Conservation (phyloP, 768 basidiomycete genomes). For the Tulasnella sp. region DNA sequence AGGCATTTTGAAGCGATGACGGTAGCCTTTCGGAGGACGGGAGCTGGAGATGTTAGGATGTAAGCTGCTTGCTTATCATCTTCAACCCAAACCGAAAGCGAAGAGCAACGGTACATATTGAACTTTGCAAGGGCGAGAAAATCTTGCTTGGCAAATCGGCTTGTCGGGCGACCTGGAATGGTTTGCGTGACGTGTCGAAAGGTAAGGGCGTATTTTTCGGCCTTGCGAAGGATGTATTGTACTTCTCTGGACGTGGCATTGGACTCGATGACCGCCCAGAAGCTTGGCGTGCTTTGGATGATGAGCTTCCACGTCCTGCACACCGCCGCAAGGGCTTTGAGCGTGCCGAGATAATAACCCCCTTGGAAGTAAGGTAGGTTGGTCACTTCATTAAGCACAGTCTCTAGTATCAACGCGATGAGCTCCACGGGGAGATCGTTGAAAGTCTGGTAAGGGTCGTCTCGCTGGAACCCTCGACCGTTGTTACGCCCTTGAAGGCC, state of each 20-base stretch:
- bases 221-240: neutral
- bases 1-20: neutral
- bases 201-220: too few species aligned
- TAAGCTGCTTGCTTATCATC: neutral
- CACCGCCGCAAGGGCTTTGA: neutral
- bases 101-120: neutral
- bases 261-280: neutral
- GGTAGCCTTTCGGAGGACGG: neutral
- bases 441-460: neutral
- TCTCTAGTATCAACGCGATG: neutral
- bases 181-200: too few species aligned
- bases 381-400: neutral
- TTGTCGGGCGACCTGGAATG: too few species aligned
- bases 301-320: neutral
- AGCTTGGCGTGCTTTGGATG: neutral
- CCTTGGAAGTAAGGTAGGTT: neutral
- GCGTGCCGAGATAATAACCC: neutral
- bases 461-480: neutral
- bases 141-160: too few species aligned
- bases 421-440: neutral
- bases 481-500: neutral
- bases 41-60: neutral
- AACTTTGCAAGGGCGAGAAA: neutral
- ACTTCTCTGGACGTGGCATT: neutral
- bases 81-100: neutral